Conservation (phyloP, 2,329 filamentous ascomycete species). For the Talaromyces sp. region DNA sequence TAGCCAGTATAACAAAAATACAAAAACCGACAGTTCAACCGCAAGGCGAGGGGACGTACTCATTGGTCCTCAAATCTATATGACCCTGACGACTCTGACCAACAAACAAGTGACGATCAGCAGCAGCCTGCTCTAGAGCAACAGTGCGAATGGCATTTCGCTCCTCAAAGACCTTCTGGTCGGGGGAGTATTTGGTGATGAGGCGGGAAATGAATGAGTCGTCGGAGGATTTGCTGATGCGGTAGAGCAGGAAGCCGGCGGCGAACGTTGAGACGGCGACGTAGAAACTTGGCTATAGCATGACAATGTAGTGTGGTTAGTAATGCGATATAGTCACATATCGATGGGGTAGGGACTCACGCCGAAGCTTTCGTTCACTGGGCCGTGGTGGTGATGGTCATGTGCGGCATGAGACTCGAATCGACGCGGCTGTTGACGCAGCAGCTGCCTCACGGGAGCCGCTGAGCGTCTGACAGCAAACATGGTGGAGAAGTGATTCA, state of each 20-base stretch:
- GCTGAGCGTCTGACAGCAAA: conserved; percentile 39
- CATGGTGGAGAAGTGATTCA: conserved; percentile 29
- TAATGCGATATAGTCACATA: background rate
- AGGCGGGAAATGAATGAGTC: conserved; percentile 41
- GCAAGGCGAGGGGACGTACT: conserved; percentile 51
- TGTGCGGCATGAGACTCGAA: conserved; percentile 40
- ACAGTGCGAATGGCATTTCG: conserved; percentile 57
- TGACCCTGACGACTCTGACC: conserved; percentile 37
- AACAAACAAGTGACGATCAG: conserved; percentile 58
- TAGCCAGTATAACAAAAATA: background rate
- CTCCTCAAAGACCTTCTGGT: conserved; percentile 49
- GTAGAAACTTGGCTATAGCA: conserved; percentile 45
- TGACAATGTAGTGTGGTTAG: background rate
- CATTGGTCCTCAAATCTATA: conserved; percentile 56
- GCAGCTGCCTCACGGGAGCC: conserved; percentile 30
- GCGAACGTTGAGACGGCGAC: conserved; percentile 41
- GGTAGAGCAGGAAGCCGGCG: conserved; percentile 40
- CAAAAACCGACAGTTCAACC: no score
- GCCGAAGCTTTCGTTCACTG: conserved; percentile 44
- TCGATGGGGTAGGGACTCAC: conserved; percentile 30
- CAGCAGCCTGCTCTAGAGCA: conserved; percentile 58
- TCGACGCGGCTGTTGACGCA: conserved; percentile 40
- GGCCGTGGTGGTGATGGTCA: conserved; percentile 34
- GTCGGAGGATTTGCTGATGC: conserved; percentile 33
- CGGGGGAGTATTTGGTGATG: conserved; percentile 53